Evolutionary conservation across 2,329 filamentous ascomycete species (phyloP).

Genomic region (Monilinia vaccinii-corymbosi): DNA sequence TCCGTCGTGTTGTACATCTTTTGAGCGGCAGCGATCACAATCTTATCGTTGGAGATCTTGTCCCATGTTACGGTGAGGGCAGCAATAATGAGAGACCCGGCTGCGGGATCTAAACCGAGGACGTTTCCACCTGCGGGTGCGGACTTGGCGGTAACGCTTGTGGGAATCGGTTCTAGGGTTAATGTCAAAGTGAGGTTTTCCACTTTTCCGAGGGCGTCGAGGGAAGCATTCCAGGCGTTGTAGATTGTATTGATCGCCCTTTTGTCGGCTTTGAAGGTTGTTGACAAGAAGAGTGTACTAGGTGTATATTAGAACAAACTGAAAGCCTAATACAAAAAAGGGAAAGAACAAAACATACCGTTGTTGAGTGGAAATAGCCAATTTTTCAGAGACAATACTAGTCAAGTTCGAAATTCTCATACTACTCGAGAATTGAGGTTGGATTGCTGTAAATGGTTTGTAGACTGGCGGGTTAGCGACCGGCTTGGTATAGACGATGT

Average conservation of each 20-base stretch:
- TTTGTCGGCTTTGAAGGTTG: too few species aligned
- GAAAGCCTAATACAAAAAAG: too few species aligned
- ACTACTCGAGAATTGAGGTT: neutral
- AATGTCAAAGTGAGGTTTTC: too few species aligned
- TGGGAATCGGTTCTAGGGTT: too few species aligned
- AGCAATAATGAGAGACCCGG: neutral
- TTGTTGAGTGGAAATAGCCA: too few species aligned
- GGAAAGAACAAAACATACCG: too few species aligned
- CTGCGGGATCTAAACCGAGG: neutral
- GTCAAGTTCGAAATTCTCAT: neutral
- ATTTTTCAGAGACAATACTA: neutral
- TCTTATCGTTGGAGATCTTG: neutral
- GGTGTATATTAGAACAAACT: too few species aligned
- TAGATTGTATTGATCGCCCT: too few species aligned
- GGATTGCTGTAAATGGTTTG: slow-evolving; percentile 6
- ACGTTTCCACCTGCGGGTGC: neutral
- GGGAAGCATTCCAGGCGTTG: too few species aligned
- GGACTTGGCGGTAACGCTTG: too few species aligned
- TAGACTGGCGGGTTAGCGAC: neutral
- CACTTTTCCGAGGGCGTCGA: too few species aligned
- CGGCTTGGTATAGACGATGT: neutral
- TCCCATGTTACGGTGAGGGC: neutral
- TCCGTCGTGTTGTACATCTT: neutral
- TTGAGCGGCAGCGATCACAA: neutral
- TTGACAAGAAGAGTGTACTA: too few species aligned